phyloP scores from a whole-genome alignment of 306 rosid species.

The Cercis canadensis region DNA sequence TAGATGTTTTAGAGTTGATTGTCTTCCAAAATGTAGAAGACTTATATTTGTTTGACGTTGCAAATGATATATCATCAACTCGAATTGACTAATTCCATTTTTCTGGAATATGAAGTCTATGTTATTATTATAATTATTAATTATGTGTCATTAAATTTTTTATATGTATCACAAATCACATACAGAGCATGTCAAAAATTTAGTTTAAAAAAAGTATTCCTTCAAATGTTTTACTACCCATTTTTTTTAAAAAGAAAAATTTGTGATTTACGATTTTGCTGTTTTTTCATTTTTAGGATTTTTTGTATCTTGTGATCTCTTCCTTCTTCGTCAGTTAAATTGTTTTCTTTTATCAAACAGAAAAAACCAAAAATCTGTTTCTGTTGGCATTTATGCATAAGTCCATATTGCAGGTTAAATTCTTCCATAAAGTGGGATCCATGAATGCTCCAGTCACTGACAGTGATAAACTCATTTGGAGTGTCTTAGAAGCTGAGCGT shows the following conservation, averaged over 20 bases:
- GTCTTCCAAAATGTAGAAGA: no score
- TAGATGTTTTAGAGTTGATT: no score
- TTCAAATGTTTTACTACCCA: conserved; percentile 5
- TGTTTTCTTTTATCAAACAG: neutral
- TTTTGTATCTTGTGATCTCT: neutral
- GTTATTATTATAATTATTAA: conserved; percentile 7
- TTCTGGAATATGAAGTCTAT: conserved; percentile 14
- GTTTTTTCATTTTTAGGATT: neutral
- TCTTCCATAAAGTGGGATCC: conserved; percentile 78
- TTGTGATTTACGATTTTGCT: neutral
- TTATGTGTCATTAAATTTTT: neutral
- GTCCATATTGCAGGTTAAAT: conserved; percentile 70
- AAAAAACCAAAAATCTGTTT: neutral
- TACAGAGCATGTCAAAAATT: conserved; percentile 1
- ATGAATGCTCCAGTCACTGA: conserved; percentile 73
- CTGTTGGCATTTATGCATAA: conserved; percentile 34
- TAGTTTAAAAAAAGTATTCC: conserved; percentile 2
- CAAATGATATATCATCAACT: no score
- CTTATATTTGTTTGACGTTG: no score
- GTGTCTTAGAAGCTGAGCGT: conserved; percentile 91
- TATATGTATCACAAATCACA: conserved; percentile 11
- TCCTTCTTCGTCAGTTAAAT: neutral
- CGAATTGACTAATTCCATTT: conserved; percentile 21
- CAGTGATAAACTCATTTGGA: conserved; percentile 83
- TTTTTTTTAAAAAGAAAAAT: neutral